Evolutionary conservation across 2,329 filamentous ascomycete species (phyloP).

Genomic region (Allantophomopsis cytisporea): DNA sequence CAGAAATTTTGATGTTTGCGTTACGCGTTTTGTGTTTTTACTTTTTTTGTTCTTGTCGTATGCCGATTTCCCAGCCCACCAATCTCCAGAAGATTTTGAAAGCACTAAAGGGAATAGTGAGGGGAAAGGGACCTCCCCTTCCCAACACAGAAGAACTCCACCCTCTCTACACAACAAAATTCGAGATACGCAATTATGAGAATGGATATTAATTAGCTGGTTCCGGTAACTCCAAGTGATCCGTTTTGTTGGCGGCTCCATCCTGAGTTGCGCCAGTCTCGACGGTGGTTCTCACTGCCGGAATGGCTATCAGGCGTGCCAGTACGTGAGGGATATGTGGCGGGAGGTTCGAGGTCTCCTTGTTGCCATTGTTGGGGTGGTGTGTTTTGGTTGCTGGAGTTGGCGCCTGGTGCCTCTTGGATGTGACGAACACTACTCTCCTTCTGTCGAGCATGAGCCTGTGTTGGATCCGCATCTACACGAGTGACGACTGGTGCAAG

Average conservation of each 20-base stretch:
- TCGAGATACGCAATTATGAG: background rate
- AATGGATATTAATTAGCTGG: constrained; percentile 7
- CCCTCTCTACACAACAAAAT: too few species aligned
- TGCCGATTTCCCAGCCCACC: too few species aligned
- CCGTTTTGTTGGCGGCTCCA: constrained; percentile 19
- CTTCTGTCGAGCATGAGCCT: constrained; percentile 58
- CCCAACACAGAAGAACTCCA: too few species aligned
- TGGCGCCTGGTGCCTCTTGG: constrained; percentile 31
- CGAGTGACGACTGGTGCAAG: constrained; percentile 42
- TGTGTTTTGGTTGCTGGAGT: constrained; percentile 24
- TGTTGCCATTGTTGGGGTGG: constrained; percentile 31
- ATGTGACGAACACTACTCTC: constrained; percentile 76
- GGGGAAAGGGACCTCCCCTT: too few species aligned
- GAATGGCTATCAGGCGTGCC: constrained; percentile 18
- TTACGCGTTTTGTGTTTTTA: too few species aligned
- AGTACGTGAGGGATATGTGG: constrained; percentile 13
- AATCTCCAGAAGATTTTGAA: too few species aligned
- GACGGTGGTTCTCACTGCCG: constrained; percentile 7
- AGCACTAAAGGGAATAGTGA: too few species aligned
- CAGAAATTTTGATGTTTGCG: too few species aligned
- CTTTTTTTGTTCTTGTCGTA: too few species aligned
- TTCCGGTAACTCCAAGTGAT: constrained; percentile 18
- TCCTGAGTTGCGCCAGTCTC: constrained; percentile 18
- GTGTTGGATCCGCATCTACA: constrained; percentile 78
- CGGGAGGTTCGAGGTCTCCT: constrained; percentile 13